Base-by-base conservation (phyloP, 768 basidiomycete genomes). In the Suillus placidus region DNA sequence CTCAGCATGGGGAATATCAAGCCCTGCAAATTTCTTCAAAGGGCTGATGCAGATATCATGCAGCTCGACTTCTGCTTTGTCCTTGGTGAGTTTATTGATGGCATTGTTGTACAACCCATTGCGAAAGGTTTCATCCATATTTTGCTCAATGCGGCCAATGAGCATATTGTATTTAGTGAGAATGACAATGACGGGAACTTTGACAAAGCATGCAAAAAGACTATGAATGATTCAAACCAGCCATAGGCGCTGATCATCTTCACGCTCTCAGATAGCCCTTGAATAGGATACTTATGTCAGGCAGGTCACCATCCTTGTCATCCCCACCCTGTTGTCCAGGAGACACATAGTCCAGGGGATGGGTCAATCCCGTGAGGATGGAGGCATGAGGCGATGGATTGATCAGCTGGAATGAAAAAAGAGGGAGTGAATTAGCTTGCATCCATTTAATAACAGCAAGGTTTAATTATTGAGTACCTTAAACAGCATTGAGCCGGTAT, bases 161-260 rank as follows among this genome's bases (percentile, higher is more conserved):
- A n/a, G n/a, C n/a, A n/a, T n/a, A n/a, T n/a, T n/a, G n/a, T n/a
- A n/a, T n/a, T n/a, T n/a, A n/a, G n/a, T n/a, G n/a, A n/a, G n/a
- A n/a, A n/a, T n/a, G n/a, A n/a, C n/a, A n/a, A n/a, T n/a, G n/a
- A n/a, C n/a, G n/a, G n/a, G n/a, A n/a, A n/a, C n/a, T n/a, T n/a
- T n/a, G n/a, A n/a, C n/a, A n/a, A n/a, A n/a, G n/a, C n/a, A n/a
- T n/a, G n/a, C 62, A 94, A 76, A 37, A 85, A 89, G 26, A 81
- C 75, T 37, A 85, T 82, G 74, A 95, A 95, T 30, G 89, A 85
- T 69, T 92, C 88, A 71, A 88, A 94, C 94, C 93, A 94, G 75
- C 95, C 94, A 73, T 91, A 94, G 2, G 93, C 84, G 71, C 95
- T 95, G 76, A 95, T 87, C 85, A 91, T 85, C 77, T 84, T 88